A percentile compares a stretch with the other conserved stretches of the same genome.
Evolutionary conservation across 371 early-diverging fungal genomes (phyloP).

Genomic region (Mortierella sp.): DNA sequence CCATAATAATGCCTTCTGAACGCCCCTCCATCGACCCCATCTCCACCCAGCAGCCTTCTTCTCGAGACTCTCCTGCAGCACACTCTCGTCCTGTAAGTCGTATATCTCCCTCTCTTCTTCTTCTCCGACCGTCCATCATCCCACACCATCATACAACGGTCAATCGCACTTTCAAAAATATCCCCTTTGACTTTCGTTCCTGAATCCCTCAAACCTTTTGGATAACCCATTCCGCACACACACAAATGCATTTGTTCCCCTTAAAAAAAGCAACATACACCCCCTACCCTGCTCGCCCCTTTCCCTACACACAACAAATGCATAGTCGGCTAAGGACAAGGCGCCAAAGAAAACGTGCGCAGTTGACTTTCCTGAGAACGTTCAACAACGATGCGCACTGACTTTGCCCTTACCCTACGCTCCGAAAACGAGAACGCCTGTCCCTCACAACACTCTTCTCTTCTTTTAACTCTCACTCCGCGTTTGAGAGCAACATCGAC

Average conservation of each 20-base stretch:
- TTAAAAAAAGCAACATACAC: not conserved
- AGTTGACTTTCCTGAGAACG: not conserved
- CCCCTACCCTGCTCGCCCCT: not conserved
- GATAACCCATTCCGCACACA: not conserved
- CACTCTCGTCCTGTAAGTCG: slow-evolving; percentile 20
- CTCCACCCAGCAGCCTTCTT: slow-evolving; percentile 15
- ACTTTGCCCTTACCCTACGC: not conserved
- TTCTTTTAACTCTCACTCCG: not conserved
- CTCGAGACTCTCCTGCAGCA: slow-evolving; percentile 14
- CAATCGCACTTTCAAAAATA: not conserved
- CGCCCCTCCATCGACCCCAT: slow-evolving; percentile 37
- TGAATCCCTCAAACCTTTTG: not conserved
- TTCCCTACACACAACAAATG: not conserved
- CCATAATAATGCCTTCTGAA: slow-evolving; percentile 21
- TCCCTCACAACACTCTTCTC: not conserved
- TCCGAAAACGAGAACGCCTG: slow-evolving; percentile 9
- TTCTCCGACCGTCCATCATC: not conserved
- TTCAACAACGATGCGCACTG: not conserved
- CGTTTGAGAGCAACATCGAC: slow-evolving; percentile 5
- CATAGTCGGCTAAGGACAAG: not conserved
- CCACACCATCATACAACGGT: not conserved
- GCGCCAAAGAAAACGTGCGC: not conserved
- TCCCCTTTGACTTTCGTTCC: not conserved
- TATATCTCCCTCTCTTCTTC: not conserved
- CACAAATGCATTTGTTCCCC: not conserved